These are phyloP conservation scores for Ceratobasidium sp. DNA, from an alignment of 1,284 basidiomycete genomes.

Conservation along the genomic window DNA sequence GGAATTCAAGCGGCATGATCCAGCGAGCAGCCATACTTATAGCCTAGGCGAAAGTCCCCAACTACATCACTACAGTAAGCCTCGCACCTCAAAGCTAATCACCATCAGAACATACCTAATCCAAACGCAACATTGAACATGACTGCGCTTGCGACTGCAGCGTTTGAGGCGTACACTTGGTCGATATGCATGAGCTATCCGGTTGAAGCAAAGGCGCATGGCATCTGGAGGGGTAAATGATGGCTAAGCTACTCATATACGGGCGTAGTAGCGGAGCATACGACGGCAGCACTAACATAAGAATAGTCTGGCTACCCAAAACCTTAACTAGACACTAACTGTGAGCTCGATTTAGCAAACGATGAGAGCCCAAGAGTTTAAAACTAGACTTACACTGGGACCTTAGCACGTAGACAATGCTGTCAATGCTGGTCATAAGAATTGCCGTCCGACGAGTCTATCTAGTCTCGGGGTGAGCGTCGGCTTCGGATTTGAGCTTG, in stretches of 20 bases:
- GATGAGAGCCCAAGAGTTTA: constrained; percentile 48
- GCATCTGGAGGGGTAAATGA: constrained; percentile 69
- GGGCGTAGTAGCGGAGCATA: constrained; percentile 60
- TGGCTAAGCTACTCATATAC: background rate
- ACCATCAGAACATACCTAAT: constrained; percentile 64
- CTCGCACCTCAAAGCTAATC: constrained; percentile 39
- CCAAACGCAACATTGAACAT: constrained; percentile 96
- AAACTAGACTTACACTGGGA: constrained; percentile 76
- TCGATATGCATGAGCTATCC: constrained; percentile 97
- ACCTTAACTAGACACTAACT: constrained; percentile 97
- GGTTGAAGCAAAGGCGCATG: constrained; percentile 78
- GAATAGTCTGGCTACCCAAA: constrained; percentile 89
- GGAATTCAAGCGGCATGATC: constrained; percentile 91
- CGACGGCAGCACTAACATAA: constrained; percentile 92
- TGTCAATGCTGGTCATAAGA: constrained; percentile 98
- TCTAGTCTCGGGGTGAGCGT: constrained; percentile 82
- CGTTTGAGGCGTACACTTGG: constrained; percentile 84
- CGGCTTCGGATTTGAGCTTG: constrained; percentile 15
- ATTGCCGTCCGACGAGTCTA: constrained; percentile 98
- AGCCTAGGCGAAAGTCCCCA: constrained; percentile 89
- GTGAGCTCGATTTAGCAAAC: constrained; percentile 46
- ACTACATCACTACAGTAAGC: constrained; percentile 53
- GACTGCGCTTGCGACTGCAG: constrained; percentile 92
- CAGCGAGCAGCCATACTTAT: constrained; percentile 65
- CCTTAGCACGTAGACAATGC: constrained; percentile 86